phyloP scores from a whole-genome alignment of 768 basidiomycete species.

The Chalciporus sphaerocephalus region DNA sequence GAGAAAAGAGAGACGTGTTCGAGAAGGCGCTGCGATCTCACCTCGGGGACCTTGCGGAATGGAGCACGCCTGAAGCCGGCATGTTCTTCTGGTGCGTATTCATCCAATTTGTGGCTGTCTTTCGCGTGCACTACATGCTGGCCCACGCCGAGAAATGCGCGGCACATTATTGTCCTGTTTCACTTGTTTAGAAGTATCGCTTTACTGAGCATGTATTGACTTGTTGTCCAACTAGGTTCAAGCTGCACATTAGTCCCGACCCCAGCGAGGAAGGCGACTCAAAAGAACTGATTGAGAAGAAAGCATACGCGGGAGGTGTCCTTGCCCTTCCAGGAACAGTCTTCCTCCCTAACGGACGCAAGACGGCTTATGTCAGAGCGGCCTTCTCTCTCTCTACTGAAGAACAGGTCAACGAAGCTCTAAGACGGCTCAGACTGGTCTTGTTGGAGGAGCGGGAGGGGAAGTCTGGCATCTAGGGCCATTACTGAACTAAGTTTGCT shows the following conservation, averaged over 20 bases:
- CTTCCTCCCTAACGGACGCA: constrained; percentile 69
- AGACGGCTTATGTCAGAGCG: constrained; percentile 74
- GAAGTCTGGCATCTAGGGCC: neutral
- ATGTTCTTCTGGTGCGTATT: constrained; percentile 81
- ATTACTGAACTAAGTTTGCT: neutral
- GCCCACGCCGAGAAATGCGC: neutral
- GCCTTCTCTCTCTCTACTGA: constrained; percentile 69
- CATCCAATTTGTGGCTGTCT: constrained; percentile 8
- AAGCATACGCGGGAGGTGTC: constrained; percentile 76
- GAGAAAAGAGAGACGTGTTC: constrained; percentile 70
- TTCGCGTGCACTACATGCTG: constrained; percentile 1
- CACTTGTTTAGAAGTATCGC: constrained; percentile 1
- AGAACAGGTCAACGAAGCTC: constrained; percentile 69
- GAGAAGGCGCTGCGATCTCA: constrained; percentile 70
- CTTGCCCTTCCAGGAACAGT: constrained; percentile 85
- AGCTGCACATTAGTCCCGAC: constrained; percentile 45
- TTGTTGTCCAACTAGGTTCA: constrained; percentile 51
- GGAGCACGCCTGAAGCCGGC: constrained; percentile 67
- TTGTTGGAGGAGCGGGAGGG: constrained; percentile 24
- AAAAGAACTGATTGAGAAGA: constrained; percentile 62
- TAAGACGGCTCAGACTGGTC: constrained; percentile 54
- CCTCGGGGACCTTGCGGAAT: constrained; percentile 73
- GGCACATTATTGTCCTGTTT: constrained; percentile 1
- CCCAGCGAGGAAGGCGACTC: constrained; percentile 56
- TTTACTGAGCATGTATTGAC: constrained; percentile 18